A percentile compares a stretch with the other conserved stretches of the same genome.
phyloP scores from a whole-genome alignment of 2,329 filamentous ascomycete genomes.

The Claviceps quebecensis region DNA sequence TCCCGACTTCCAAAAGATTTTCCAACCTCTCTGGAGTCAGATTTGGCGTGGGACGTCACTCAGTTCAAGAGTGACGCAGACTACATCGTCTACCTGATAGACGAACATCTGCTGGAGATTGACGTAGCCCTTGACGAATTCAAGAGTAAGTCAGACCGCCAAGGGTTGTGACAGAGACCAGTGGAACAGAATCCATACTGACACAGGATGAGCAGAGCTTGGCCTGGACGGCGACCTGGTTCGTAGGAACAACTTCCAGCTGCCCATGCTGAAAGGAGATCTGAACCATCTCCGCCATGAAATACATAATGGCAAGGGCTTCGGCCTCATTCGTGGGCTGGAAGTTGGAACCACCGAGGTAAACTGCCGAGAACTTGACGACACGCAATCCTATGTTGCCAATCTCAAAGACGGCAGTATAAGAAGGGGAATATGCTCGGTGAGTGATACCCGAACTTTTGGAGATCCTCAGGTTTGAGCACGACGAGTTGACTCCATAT shows the following conservation, averaged over 20 bases:
- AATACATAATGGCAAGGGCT: constrained; percentile 46
- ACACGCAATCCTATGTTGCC: constrained; percentile 50
- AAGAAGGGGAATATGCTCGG: constrained; percentile 49
- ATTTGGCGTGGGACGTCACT: too few relatives aligned
- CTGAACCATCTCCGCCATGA: constrained; percentile 39
- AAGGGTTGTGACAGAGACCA: too few relatives aligned
- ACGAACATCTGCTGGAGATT: too few relatives aligned
- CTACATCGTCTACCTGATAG: too few relatives aligned
- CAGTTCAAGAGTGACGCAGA: too few relatives aligned
- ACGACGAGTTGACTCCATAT: constrained; percentile 5
- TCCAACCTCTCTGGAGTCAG: too few relatives aligned
- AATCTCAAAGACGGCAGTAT: constrained; percentile 46
- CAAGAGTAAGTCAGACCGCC: too few relatives aligned
- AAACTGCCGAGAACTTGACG: constrained; percentile 46
- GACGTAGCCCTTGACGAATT: too few relatives aligned
- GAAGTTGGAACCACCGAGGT: constrained; percentile 40
- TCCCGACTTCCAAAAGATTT: too few relatives aligned
- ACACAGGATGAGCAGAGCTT: constrained; percentile 23
- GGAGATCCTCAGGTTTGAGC: neutral
- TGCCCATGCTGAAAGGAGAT: constrained; percentile 40
- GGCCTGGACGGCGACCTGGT: constrained; percentile 42
- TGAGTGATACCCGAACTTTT: constrained; percentile 16
- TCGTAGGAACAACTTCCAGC: constrained; percentile 41
- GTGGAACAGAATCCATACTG: too few relatives aligned
- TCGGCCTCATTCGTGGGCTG: constrained; percentile 52